Evolutionary conservation across 257 asterid genomes (phyloP).

Genomic region (Lycium barbarum): DNA sequence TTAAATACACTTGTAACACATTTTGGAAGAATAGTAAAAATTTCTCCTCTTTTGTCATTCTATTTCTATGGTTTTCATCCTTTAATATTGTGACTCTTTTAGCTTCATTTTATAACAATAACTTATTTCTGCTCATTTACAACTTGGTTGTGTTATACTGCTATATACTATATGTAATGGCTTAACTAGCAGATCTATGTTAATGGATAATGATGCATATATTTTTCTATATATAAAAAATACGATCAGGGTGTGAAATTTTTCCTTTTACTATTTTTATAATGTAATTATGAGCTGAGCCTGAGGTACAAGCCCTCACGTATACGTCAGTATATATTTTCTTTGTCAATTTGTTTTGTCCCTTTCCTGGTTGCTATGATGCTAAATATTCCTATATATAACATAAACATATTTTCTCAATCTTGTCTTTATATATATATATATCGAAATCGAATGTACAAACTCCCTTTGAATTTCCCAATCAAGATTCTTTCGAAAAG

Average conservation of each 20-base stretch:
- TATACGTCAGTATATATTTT: not conserved
- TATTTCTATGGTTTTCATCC: no score
- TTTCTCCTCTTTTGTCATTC: no score
- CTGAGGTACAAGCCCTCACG: not conserved
- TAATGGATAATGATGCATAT: not conserved
- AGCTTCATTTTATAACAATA: no score
- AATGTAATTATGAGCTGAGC: not conserved
- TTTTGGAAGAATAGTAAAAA: no score
- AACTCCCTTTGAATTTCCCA: no score
- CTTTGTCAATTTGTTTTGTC: not conserved
- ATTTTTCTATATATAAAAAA: not conserved
- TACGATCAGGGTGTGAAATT: not conserved
- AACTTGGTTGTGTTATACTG: not conserved
- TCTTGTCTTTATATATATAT: not conserved
- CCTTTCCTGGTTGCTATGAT: not conserved
- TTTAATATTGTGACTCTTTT: no score
- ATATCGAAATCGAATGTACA: no score
- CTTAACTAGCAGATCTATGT: not conserved
- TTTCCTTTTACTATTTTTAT: not conserved
- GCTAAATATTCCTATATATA: not conserved
- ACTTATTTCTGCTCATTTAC: constrained; percentile 1
- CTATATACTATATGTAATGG: not conserved
- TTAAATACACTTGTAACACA: no score
- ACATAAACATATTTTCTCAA: no score
- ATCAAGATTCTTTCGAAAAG: not conserved